These are phyloP conservation scores for Rhodotorula graminis DNA, from an alignment of 768 basidiomycete genomes.

Conservation along the genomic window DNA sequence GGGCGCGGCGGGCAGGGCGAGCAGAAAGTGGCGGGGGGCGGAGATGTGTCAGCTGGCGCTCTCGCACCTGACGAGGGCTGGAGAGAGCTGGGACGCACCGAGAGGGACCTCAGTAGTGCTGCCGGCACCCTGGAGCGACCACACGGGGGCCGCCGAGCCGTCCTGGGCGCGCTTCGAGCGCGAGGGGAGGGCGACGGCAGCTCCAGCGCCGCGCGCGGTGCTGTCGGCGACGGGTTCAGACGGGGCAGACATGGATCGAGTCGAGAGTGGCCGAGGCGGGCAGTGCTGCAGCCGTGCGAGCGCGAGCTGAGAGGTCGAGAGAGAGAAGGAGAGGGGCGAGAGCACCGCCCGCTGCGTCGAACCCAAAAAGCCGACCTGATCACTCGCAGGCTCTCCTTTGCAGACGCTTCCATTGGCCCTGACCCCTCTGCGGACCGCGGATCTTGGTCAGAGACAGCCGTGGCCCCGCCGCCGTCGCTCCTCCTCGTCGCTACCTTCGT, in stretches of 20 bases:
- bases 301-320: not conserved
- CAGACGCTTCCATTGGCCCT: not conserved
- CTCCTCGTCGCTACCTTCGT: not conserved
- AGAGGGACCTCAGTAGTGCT: slow-evolving; percentile 25
- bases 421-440: too few relatives aligned
- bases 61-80: not conserved
- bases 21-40: not conserved
- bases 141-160: slow-evolving; percentile 24
- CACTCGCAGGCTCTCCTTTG: not conserved
- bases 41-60: not conserved
- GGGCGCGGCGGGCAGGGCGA: not conserved
- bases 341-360: not conserved
- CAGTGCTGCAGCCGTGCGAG: too few relatives aligned
- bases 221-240: slow-evolving; percentile 22
- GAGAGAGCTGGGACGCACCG: slow-evolving; percentile 5
- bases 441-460: not conserved
- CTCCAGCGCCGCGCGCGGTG: slow-evolving; percentile 23
- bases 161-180: not conserved
- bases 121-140: slow-evolving; percentile 22
- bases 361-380: not conserved
- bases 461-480: not conserved
- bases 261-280: too few relatives aligned
- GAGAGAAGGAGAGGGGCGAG: not conserved
- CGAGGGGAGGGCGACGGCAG: slow-evolving; percentile 21
- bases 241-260: not conserved